phyloP scores from a whole-genome alignment of 106 monocot species.

The Dactylorhiza incarnata region DNA sequence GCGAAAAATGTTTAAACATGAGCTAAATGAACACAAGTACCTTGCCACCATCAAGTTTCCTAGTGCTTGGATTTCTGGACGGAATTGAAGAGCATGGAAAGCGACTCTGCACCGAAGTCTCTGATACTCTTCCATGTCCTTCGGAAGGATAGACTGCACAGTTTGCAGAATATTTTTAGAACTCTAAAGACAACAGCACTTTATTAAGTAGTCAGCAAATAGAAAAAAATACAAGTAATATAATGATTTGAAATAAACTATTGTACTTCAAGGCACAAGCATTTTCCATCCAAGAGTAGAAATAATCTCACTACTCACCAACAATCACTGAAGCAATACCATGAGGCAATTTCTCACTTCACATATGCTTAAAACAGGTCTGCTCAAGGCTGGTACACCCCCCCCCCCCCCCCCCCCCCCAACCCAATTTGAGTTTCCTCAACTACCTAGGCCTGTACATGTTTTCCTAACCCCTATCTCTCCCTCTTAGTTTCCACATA shows the following conservation, averaged over 20 bases:
- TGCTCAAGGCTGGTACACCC: no score
- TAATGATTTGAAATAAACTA: background rate
- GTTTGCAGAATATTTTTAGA: constrained; percentile 1
- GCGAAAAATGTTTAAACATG: background rate
- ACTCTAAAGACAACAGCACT: background rate
- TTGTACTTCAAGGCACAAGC: no score
- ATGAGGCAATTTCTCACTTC: background rate
- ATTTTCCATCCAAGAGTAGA: no score
- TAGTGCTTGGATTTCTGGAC: constrained; percentile 65
- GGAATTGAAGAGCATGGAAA: constrained; percentile 83
- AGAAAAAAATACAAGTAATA: background rate
- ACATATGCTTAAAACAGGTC: no score
- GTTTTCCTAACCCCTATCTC: background rate
- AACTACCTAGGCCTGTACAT: background rate
- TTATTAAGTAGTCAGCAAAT: background rate
- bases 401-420: no score
- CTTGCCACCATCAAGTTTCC: constrained; percentile 66
- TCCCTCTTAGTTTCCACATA: no score
- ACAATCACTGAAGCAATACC: background rate
- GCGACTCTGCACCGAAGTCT: constrained; percentile 90
- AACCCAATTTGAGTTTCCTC: background rate
- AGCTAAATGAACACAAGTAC: constrained; percentile 20
- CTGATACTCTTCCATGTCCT: constrained; percentile 79
- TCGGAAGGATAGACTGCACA: constrained; percentile 63
- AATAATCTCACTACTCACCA: background rate